Base-by-base conservation (phyloP, 169 alveolate genomes). In the Plasmodium cynomolgi region DNA sequence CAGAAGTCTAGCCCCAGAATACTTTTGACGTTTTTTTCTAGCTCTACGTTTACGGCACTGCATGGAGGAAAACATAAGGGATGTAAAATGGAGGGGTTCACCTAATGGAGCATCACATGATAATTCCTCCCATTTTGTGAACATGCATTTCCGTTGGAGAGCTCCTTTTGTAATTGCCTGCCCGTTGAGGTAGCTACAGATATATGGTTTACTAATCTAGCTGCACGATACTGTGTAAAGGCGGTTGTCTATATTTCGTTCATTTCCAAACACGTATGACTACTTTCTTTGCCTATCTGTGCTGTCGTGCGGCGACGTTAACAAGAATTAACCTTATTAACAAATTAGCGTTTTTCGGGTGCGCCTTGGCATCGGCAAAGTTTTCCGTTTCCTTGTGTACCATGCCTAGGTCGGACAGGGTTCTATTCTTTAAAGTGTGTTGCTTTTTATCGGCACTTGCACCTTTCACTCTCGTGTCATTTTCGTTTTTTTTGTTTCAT, bases 301-400 rank as follows among this genome's bases (percentile, higher is more conserved):
- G 33, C 80, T 37, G 41, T 9, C 44, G 23, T 84, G 37, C 39
- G 39, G 9, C 37, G 29, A 29, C 6, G 29, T n/a, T 29, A 17
- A 37, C 37, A 41, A 44, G 31, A 84, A 80, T 58, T 79, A 79
- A 88, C 94, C 94, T 88, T 79, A 80, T 88, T 79, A 41, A 23
- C 15, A 54, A 33, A 50, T 62, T 88, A 8, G 23, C 62, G 31
- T 73, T 81, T 58, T 79, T 88, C 47, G 47, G 56, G 33, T 44
- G 44, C n/a, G 11, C 79, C 20, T 68, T 77, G 39, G 29, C 23
- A 41, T 56, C 83, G 23, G 86, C 17, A 9, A 41, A 79, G 13
- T 39, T 54, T 50, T 88, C 90, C 39, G 33, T 17, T 41, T 77
- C 90, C 71, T 79, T 80, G 44, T 23, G n/a, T 26, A 41, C 17